Evolutionary conservation across 495 filamentous ascomycete genomes (phyloP), one percentile per base, ranked within the genome.

Genomic region (Podospora sp.): DNA sequence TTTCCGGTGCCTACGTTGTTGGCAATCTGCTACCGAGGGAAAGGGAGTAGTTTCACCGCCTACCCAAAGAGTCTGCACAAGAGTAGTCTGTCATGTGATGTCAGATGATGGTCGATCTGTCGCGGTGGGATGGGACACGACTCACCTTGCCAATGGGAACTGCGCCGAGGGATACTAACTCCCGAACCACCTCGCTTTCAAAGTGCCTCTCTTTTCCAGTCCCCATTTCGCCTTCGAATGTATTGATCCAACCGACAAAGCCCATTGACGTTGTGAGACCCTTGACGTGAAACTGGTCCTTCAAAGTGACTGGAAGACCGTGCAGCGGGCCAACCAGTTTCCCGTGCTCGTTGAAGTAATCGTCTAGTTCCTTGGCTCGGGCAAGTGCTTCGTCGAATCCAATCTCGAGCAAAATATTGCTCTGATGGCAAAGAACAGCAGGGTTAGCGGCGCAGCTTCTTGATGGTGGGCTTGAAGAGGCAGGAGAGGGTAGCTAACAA

Each of bases 261-360:
- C 56, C 56, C 56, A 59, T 59, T 6, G 56, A 27, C 6, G 56
- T 59, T 3, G 4, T 25, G 22, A 59, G 26, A 3, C 56, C 56
- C 20, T 59, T 58, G 21, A 58, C 55, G 18, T 58, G 25, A 22
- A 58, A 58, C 25, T 58, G 55, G 25, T 58, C 55, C 55, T 58
- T 58, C 55, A 58, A 6, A 6, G 55, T 25, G 8, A 58, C 55
- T 4, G 55, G 55, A 58, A 29, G 55, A 29, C 55, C 55, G 24
- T 58, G 55, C 5, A 58, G 55, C 14, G 55, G 55, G 25, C 55
- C 55, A 16, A 4, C 26, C 11, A 22, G 55, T 6, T 29, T 9
- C 3, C 18, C 6, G 55, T 58, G 55, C 55, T 4, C 5, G 25
- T 58, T 29, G 6, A 6, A 58, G 18, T 5, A 58, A 3, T 58